These are phyloP conservation scores for Multifurca ochricompacta DNA, from an alignment of 768 basidiomycete species.

Conservation along the genomic window DNA sequence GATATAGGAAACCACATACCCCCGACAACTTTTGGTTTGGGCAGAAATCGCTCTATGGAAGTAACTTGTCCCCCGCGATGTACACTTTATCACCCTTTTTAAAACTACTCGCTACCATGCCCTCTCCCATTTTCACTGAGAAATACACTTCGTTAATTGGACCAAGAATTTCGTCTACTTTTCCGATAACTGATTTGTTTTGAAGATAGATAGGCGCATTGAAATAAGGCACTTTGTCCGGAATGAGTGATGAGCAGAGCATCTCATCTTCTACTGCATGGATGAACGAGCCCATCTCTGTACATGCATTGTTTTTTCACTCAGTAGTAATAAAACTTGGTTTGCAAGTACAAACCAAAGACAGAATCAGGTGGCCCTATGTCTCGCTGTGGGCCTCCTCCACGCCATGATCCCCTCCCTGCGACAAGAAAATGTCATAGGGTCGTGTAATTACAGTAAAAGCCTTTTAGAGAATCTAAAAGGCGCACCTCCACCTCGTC, in stretches of 20 bases:
- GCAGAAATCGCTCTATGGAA: conserved; percentile 93
- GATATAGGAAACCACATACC: conserved; percentile 32
- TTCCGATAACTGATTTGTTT: conserved; percentile 93
- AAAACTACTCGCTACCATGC: conserved; percentile 93
- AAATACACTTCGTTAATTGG: conserved; percentile 99
- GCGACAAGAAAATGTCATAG: conserved; percentile 10
- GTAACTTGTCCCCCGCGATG: conserved; percentile 93
- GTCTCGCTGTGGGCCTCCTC: conserved; percentile 58
- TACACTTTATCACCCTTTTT: conserved; percentile 98
- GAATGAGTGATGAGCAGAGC: conserved; percentile 80
- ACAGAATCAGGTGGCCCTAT: conserved; percentile 74
- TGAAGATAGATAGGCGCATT: conserved; percentile 97
- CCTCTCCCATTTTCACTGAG: conserved; percentile 93
- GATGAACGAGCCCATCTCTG: conserved; percentile 88
- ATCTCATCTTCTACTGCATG: conserved; percentile 98
- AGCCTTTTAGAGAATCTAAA: no score
- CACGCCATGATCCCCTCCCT: conserved; percentile 60
- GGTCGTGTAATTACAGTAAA: neutral
- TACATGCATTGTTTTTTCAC: conserved; percentile 8
- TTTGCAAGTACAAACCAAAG: conserved; percentile 43
- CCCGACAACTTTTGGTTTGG: conserved; percentile 83
- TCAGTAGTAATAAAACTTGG: neutral
- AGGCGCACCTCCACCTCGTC: conserved; percentile 43
- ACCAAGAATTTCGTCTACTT: conserved; percentile 98
- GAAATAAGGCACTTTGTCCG: conserved; percentile 96